Evolutionary conservation across 2,329 filamentous ascomycete species (phyloP).

Genomic region (Colletotrichum neosansevieriae): DNA sequence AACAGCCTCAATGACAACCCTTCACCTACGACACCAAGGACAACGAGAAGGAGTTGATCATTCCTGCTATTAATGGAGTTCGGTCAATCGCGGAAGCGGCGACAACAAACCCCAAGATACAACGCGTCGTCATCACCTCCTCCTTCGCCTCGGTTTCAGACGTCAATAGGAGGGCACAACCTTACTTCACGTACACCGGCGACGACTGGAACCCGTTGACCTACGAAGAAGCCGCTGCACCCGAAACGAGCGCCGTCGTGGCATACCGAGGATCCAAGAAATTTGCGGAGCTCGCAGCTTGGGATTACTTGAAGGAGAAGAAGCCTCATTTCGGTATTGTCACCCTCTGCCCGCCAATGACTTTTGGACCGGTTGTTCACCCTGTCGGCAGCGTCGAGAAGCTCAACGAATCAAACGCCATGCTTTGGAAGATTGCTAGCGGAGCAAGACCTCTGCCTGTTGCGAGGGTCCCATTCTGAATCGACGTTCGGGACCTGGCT

Average conservation of each 20-base stretch:
- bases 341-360: conserved; percentile 59
- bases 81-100: conserved; percentile 54
- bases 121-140: conserved; percentile 68
- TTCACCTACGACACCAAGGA: conserved; percentile 57
- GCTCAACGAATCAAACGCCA: conserved; percentile 57
- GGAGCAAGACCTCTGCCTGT: conserved; percentile 53
- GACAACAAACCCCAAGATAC: conserved; percentile 42
- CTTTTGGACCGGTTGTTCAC: conserved; percentile 58
- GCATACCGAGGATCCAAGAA: conserved; percentile 52
- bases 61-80: conserved; percentile 60
- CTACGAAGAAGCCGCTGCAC: conserved; percentile 58
- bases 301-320: conserved; percentile 50
- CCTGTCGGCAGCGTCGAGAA: conserved; percentile 49
- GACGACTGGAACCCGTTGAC: conserved; percentile 70
- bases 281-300: conserved; percentile 51
- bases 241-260: conserved; percentile 53
- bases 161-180: conserved; percentile 57
- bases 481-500: conserved; percentile 61
- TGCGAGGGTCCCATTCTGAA: conserved; percentile 56
- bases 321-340: conserved; percentile 57
- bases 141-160: conserved; percentile 77
- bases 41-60: conserved; percentile 59
- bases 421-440: conserved; percentile 54
- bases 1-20: conserved; percentile 47
- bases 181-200: conserved; percentile 65